These are phyloP conservation scores for Pyrenophora teres DNA, from an alignment of 2,329 filamentous ascomycete genomes.

Conservation along the genomic window DNA sequence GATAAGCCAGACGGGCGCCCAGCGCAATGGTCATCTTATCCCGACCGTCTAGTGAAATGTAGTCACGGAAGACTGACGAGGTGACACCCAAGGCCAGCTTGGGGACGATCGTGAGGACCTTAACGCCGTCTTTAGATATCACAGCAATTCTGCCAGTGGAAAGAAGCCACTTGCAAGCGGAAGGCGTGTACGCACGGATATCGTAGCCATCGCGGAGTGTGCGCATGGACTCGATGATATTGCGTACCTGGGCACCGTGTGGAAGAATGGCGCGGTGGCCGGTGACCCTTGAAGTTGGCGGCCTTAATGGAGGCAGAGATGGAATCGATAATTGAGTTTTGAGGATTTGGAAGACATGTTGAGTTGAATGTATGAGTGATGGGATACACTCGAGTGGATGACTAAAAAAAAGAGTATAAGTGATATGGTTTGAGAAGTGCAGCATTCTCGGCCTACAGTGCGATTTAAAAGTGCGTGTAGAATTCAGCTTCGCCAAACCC, in stretches of 20 bases:
- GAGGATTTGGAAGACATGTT: no score
- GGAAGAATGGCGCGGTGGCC: background rate
- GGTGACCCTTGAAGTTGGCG: background rate
- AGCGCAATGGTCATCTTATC: no score
- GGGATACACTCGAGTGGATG: no score
- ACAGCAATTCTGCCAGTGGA: background rate
- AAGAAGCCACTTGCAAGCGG: background rate
- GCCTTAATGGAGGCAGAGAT: background rate
- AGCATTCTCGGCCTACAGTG: no score
- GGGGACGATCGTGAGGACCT: background rate
- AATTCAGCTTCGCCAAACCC: no score
- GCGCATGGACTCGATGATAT: background rate
- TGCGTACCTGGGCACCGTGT: background rate
- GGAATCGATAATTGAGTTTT: no score
- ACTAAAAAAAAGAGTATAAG: no score
- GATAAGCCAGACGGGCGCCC: no score
- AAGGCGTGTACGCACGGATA: background rate
- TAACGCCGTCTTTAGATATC: background rate
- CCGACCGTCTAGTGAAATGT: background rate
- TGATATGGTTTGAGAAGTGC: no score
- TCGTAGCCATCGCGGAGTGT: background rate
- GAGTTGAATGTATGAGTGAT: no score
- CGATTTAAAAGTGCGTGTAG: no score
- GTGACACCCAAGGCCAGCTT: conserved; percentile 1
- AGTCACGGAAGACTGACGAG: background rate